phyloP scores from a whole-genome alignment of 805 yeast genomes.

The Spathaspora girioi region DNA sequence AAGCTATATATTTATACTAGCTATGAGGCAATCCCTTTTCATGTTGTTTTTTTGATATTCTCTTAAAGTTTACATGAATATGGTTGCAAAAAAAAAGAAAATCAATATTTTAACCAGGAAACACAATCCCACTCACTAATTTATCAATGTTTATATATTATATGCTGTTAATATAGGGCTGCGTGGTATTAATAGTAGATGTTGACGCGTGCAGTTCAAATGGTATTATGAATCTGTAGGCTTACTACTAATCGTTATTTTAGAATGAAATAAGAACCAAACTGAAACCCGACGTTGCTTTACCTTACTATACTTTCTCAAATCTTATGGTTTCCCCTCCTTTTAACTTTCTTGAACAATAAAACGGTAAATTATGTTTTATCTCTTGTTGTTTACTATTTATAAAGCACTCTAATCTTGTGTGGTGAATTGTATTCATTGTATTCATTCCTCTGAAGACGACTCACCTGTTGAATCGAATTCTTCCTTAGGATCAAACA shows the following conservation, averaged over 20 bases:
- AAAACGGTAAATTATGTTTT: not conserved
- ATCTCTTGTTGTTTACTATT: not conserved
- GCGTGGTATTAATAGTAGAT: too few relatives aligned
- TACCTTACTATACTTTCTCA: not conserved
- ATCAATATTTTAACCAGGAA: not conserved
- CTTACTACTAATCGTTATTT: too few relatives aligned
- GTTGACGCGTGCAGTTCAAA: too few relatives aligned
- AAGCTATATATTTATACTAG: not conserved
- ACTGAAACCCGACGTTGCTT: too few relatives aligned
- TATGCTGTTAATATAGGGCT: not conserved
- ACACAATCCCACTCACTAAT: not conserved
- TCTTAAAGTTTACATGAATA: not conserved
- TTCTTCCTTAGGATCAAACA: slow-evolving; percentile 8
- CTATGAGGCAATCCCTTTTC: not conserved
- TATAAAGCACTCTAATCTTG: not conserved
- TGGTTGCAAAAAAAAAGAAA: not conserved
- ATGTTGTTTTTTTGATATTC: not conserved
- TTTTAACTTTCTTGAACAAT: not conserved
- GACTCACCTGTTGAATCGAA: slow-evolving; percentile 7
- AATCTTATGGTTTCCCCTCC: not conserved
- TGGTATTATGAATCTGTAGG: too few relatives aligned
- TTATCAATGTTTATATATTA: not conserved
- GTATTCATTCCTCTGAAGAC: not conserved
- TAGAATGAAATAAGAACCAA: too few relatives aligned
- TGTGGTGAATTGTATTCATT: too few relatives aligned